phyloP scores from a whole-genome alignment of 306 rosid species.

The Castanopsis chinensis region DNA sequence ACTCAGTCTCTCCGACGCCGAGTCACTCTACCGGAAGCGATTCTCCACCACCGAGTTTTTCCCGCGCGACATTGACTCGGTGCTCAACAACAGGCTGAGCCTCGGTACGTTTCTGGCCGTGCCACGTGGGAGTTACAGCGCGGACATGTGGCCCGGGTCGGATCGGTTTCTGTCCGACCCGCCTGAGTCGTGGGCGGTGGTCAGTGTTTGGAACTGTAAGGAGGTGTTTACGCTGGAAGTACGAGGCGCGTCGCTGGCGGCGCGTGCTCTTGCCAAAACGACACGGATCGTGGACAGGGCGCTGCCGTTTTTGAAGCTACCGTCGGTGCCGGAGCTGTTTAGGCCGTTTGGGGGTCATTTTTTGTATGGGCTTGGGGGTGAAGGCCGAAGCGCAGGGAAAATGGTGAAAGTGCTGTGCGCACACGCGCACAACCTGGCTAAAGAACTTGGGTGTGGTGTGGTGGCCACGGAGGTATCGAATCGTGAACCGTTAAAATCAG shows the following conservation, averaged over 20 bases:
- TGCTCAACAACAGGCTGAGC: conserved; percentile 58
- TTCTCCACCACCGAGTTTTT: conserved; percentile 85
- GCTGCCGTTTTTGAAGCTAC: conserved; percentile 71
- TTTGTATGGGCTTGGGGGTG: conserved; percentile 78
- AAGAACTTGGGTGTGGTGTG: conserved; percentile 63
- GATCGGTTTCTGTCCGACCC: conserved; percentile 51
- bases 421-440: conserved; percentile 75
- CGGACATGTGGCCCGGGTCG: conserved; percentile 58
- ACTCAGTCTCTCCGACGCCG: conserved; percentile 61
- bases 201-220: conserved; percentile 86
- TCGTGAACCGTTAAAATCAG: conserved; percentile 52
- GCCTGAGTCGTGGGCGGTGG: conserved; percentile 83
- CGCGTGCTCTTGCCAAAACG: conserved; percentile 51
- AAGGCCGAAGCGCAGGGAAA: conserved; percentile 62
- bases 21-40: conserved; percentile 62
- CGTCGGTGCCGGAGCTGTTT: conserved; percentile 75
- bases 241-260: conserved; percentile 67
- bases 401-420: conserved; percentile 61
- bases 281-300: conserved; percentile 67
- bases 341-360: conserved; percentile 78
- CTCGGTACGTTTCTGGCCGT: conserved; percentile 88
- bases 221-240: conserved; percentile 75
- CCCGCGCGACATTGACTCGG: conserved; percentile 87
- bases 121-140: conserved; percentile 44
- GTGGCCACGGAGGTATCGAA: conserved; percentile 84